Evolutionary conservation across 2,329 filamentous ascomycete genomes (phyloP).

Genomic region (Ciborinia camelliae): DNA sequence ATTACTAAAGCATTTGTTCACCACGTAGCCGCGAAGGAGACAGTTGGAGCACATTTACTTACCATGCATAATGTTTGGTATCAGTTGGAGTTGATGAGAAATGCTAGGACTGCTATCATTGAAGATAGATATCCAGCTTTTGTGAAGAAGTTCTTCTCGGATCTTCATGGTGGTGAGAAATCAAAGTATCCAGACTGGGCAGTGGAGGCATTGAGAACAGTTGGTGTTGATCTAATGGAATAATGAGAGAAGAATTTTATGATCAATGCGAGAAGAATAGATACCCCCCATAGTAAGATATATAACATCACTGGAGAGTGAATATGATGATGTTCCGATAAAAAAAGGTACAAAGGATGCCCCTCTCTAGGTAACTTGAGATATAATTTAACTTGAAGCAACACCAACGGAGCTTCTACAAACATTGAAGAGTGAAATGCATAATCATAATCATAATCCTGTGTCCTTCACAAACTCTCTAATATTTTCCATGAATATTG

Average conservation of each 20-base stretch:
- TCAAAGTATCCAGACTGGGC: conserved; percentile 78
- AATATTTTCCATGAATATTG: not conserved
- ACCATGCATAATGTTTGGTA: conserved; percentile 97
- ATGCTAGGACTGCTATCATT: conserved; percentile 72
- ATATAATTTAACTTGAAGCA: conserved; percentile 11
- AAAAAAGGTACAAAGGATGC: not conserved
- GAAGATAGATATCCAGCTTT: conserved; percentile 78
- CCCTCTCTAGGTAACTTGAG: not conserved
- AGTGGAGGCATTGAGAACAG: conserved; percentile 69
- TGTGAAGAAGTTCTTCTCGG: conserved; percentile 71
- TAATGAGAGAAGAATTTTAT: not conserved
- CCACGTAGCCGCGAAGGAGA: conserved; percentile 92
- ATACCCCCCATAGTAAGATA: conserved; percentile 16
- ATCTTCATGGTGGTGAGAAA: conserved; percentile 62
- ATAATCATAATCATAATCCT: not conserved
- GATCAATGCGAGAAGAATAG: conserved; percentile 4
- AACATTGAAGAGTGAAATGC: not conserved
- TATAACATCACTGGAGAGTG: not conserved
- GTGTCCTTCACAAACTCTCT: not conserved
- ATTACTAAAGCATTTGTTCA: conserved; percentile 87
- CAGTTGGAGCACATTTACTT: conserved; percentile 77
- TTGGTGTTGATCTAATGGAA: conserved; percentile 71
- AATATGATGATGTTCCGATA: not conserved
- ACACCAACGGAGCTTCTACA: not conserved
- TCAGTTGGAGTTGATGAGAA: conserved; percentile 77